Evolutionary conservation across 441 rosid genomes (phyloP), one percentile per base, ranked within the genome.

Genomic region (Dalechampia spathulata): DNA sequence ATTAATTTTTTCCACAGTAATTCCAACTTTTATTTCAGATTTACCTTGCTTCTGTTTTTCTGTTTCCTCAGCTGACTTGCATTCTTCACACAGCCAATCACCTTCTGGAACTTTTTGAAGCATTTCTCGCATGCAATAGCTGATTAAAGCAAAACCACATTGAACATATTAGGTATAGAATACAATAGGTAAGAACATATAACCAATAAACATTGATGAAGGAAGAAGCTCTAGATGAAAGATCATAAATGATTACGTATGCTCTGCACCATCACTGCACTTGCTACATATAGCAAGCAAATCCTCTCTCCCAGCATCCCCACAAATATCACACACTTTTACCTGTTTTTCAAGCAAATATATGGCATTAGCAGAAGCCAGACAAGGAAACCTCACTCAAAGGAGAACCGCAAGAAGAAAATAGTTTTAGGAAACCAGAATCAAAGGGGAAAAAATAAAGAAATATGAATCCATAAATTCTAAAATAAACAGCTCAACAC

Each of bases 231-330:
- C 28, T 21, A 47, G 51, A 56, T 49, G 40, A 55, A 73, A 49
- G 50, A 48, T 26, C 37, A 62, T 52, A 50, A 66, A 34, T 30
- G 38, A 89, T 85, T 84, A 94, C 99, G 83, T 94, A 85, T 94
- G 99, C 76, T 94, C 98, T 61, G 98, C 99, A 57, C 99, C 99
- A 79, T 95, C 99, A 71, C 75, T 70, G 77, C 99, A 95, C 75
- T 79, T 72, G 55, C 89, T 79, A 70, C 99, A 95, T 61, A 86
- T 80, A 58, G 97, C 98, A 22, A 95, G 97, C 70, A 82, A 69
- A 76, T 91, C 93, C 77, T 95, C 99, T 50, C 92, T 84, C 46
- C 99, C 99, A 37, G 98, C 90, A 79, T 95, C 99, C 65, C 98
- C 99, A 62, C 99, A 95, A 52, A 88, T 91, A 74, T 95, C 99